phyloP scores from a whole-genome alignment of 495 filamentous ascomycete species.

The Xylaria venustula region DNA sequence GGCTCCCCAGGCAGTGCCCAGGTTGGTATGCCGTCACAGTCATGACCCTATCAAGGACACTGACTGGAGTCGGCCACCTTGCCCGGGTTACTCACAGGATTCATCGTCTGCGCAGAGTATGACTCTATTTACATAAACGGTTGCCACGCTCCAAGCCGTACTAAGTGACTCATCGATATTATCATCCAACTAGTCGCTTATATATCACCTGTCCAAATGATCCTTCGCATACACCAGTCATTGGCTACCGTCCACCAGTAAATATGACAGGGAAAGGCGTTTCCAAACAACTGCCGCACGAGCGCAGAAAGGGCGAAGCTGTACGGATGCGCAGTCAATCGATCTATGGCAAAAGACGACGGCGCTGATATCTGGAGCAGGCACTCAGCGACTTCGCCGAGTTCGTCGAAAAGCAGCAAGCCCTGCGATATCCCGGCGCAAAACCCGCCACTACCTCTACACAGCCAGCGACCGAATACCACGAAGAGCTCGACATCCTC shows the following conservation, averaged over 20 bases:
- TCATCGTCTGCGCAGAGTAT: not conserved
- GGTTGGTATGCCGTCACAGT: slow-evolving; percentile 12
- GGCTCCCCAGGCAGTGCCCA: not conserved
- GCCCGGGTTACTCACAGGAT: slow-evolving; percentile 4
- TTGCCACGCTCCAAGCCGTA: not conserved
- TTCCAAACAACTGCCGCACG: slow-evolving; percentile 65
- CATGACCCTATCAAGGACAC: not conserved
- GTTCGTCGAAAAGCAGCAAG: slow-evolving; percentile 93
- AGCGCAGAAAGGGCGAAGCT: slow-evolving; percentile 82
- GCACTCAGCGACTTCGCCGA: slow-evolving; percentile 96
- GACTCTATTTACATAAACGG: slow-evolving; percentile 9
- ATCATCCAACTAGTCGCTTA: not conserved
- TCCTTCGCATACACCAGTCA: slow-evolving; percentile 26
- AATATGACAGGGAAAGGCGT: slow-evolving; percentile 52
- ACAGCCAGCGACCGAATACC: slow-evolving; percentile 53
- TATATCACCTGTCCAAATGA: slow-evolving; percentile 16
- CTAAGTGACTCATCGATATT: not conserved
- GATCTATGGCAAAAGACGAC: not conserved
- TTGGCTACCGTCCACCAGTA: slow-evolving; percentile 13
- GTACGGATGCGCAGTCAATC: slow-evolving; percentile 43
- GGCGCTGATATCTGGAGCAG: slow-evolving; percentile 37
- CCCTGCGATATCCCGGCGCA: slow-evolving; percentile 51
- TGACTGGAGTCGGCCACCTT: not conserved
- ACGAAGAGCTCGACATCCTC: slow-evolving; percentile 86
- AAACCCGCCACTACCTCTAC: slow-evolving; percentile 36